Evolutionary conservation across 306 rosid species (phyloP).

Genomic region (Prunus kanzakura): DNA sequence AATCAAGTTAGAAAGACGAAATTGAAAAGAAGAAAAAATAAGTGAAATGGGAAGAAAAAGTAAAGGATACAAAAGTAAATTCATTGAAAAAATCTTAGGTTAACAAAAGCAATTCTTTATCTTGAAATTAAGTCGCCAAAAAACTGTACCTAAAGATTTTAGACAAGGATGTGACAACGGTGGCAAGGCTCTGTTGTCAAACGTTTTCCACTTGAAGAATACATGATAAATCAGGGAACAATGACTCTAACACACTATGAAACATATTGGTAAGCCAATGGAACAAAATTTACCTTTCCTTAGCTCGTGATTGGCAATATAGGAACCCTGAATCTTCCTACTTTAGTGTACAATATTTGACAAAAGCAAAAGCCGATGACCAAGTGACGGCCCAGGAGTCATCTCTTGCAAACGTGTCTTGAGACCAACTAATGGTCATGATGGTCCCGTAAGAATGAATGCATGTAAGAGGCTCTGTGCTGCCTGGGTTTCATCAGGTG

Average conservation of each 20-base stretch:
- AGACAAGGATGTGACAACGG: background rate
- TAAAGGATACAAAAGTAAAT: background rate
- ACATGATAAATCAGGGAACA: background rate
- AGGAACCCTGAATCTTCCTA: conserved; percentile 28
- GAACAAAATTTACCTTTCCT: conserved; percentile 8
- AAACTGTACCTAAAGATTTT: background rate
- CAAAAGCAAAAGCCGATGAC: background rate
- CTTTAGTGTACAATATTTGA: conserved; percentile 27
- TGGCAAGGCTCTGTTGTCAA: background rate
- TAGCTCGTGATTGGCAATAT: conserved; percentile 15
- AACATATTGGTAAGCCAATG: conserved; percentile 9
- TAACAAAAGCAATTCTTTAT: too few relatives aligned
- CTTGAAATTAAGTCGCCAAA: too few relatives aligned
- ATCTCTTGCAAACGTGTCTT: background rate
- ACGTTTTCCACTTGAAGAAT: background rate
- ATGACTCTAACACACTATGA: background rate
- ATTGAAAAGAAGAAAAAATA: background rate
- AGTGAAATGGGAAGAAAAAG: too few relatives aligned
- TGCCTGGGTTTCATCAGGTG: conserved; percentile 96
- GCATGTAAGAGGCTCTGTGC: conserved; percentile 97
- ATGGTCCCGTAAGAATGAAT: conserved; percentile 86
- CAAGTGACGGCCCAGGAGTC: conserved; percentile 12
- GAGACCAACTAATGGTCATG: conserved; percentile 30
- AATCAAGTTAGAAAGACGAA: background rate
- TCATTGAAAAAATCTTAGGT: background rate